A percentile compares a stretch with the other conserved stretches of the same genome.
phyloP scores from a whole-genome alignment of 768 basidiomycete genomes.

The Leccinum arenicola region DNA sequence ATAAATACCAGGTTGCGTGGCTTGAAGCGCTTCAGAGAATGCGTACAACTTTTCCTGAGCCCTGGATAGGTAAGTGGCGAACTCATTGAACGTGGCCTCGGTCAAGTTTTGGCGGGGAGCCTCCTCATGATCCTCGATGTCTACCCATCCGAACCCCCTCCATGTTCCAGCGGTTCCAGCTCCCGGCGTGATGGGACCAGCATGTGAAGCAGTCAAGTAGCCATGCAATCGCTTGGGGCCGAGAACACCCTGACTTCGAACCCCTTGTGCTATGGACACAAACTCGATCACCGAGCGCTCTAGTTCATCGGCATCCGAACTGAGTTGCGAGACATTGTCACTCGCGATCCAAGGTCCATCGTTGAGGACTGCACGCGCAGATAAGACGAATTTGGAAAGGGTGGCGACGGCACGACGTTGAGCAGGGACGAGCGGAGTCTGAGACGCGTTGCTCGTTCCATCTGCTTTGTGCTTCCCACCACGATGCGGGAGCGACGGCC shows the following conservation, averaged over 20 bases:
- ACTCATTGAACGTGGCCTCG: conserved; percentile 31
- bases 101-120: conserved; percentile 29
- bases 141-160: conserved; percentile 54
- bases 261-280: conserved; percentile 57
- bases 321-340: conserved; percentile 45
- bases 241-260: conserved; percentile 25
- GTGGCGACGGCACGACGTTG: conserved; percentile 85
- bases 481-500: conserved; percentile 54
- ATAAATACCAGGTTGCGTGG: conserved; percentile 21
- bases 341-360: conserved; percentile 26
- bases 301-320: conserved; percentile 69
- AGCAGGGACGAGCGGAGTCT: conserved; percentile 65
- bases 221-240: conserved; percentile 38
- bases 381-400: conserved; percentile 82
- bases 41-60: conserved; percentile 30
- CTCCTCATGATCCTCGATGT: conserved; percentile 33
- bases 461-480: conserved; percentile 37
- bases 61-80: conserved; percentile 24
- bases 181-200: conserved; percentile 43
- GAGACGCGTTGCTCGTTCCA: conserved; percentile 37
- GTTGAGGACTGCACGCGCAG: conserved; percentile 74
- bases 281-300: conserved; percentile 68
- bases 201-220: conserved; percentile 33
- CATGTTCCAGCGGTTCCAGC: conserved; percentile 51
- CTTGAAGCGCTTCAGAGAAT: conserved; percentile 19